These are phyloP conservation scores for Vanilla planifolia DNA, from an alignment of 106 monocot genomes.

Conservation along the genomic window DNA sequence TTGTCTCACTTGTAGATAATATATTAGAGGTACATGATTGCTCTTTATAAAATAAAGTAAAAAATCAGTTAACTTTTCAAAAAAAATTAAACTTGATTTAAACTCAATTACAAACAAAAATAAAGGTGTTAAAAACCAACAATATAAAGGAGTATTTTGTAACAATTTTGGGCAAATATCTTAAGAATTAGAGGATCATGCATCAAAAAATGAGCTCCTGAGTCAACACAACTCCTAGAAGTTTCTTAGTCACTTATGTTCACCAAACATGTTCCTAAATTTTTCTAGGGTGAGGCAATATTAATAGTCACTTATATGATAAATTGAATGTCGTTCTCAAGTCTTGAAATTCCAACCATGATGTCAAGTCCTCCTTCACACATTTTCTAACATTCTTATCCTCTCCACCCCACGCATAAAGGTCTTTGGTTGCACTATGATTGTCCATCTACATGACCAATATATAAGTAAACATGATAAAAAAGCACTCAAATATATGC, in stretches of 20 bases:
- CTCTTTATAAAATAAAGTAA: not conserved
- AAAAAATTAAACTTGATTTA: not conserved
- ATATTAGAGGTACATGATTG: slow-evolving; percentile 2
- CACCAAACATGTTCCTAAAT: slow-evolving; percentile 4
- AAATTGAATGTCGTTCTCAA: slow-evolving; percentile 7
- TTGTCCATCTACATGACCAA: slow-evolving; percentile 1
- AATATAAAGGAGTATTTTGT: slow-evolving; percentile 5
- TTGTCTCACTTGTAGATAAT: slow-evolving; percentile 4
- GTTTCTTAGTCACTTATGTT: slow-evolving; percentile 3
- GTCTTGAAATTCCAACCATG: not conserved
- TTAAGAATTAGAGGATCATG: not conserved
- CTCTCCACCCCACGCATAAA: not conserved
- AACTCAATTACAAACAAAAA: slow-evolving; percentile 8
- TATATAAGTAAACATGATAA: slow-evolving; percentile 1
- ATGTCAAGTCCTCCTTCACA: not conserved
- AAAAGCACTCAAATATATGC: not conserved
- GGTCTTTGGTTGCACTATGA: slow-evolving; percentile 1
- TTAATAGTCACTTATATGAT: not conserved
- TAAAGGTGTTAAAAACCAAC: slow-evolving; percentile 6
- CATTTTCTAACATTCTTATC: not conserved
- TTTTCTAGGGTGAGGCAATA: slow-evolving; percentile 6
- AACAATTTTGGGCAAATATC: not conserved
- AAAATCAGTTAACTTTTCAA: not conserved
- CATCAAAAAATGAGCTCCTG: no score
- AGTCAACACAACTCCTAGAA: not conserved